Base-by-base conservation (phyloP, 805 yeast species). In the Nakazawaea ambrosiae region DNA sequence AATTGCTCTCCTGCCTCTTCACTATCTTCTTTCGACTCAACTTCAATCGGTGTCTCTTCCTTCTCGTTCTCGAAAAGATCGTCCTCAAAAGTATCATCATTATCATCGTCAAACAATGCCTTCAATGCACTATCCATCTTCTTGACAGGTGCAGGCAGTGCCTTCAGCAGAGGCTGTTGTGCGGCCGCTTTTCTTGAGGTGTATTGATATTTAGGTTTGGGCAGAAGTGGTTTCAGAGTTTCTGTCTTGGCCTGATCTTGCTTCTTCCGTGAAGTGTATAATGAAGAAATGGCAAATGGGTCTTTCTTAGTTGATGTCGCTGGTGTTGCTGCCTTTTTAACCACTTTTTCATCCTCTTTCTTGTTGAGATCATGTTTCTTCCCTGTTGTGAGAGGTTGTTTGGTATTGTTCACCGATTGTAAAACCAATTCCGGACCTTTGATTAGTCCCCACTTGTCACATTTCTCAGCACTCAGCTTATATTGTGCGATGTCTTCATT, bases 151-250 rank as follows among this genome's bases (percentile, higher is more conserved):
- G 14, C 12, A 12, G 33, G 24, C 7, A 10, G 14, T 8, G 31
- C 15, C 11, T 20, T 15, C 12, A 27, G 5, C 10, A 4, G 12
- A 22, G 32, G 26, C 29, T 41, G 12, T 45, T 50, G 20, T 10
- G 34, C 36, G 10, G 63, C 62, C 31, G 48, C 49, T 29, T 46
- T 48, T 20, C 44, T 30, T 11, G 46, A 43, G n/a, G 37, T 41
- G 35, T 43, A 43, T 22, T 33, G 31, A 18, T 36, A 34, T 24
- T 26, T 27, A 14, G 33, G 24, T 17, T 29, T 29, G 14, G 25
- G 27, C 20, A 10, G 10, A 7, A 8, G 24, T 22, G 24, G 10
- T 22, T 22, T 22, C 24, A 8, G 24, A 10, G 24, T 8, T 22
- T 22, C 24, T 7, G 24, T 8, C 10, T 22, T 22, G 15, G 31